phyloP scores from a whole-genome alignment of 2,329 filamentous ascomycete species.

The Colletotrichum filicis region DNA sequence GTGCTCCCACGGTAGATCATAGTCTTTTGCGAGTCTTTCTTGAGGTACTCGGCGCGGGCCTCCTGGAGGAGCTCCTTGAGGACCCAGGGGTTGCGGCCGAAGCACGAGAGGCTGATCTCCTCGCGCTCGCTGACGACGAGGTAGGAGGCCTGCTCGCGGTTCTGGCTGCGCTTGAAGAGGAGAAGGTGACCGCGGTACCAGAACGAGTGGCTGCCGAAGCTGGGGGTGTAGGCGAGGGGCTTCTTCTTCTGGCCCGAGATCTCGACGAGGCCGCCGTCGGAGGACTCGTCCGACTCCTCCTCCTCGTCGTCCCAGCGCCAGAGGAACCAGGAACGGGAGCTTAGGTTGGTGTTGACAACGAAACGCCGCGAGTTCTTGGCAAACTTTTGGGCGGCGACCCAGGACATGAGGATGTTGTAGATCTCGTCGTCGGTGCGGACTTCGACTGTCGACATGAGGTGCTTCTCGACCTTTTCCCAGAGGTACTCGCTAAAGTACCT shows the following conservation, averaged over 20 bases:
- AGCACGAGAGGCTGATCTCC: conserved; percentile 69
- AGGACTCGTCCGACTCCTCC: conserved; percentile 53
- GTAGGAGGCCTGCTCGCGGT: conserved; percentile 53
- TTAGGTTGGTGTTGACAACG: conserved; percentile 72
- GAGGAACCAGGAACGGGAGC: conserved; percentile 61
- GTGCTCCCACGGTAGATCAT: conserved; percentile 71
- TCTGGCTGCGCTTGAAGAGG: conserved; percentile 64
- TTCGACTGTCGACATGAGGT: conserved; percentile 74
- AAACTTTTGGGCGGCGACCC: conserved; percentile 73
- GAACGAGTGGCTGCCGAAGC: conserved; percentile 75
- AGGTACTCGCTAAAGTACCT: conserved; percentile 63
- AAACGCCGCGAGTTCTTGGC: conserved; percentile 69
- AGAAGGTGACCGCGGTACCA: conserved; percentile 71
- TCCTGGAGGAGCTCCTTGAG: conserved; percentile 72
- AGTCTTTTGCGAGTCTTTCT: conserved; percentile 71
- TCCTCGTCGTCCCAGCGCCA: conserved; percentile 58
- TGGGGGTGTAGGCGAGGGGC: conserved; percentile 71
- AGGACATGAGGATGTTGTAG: conserved; percentile 78
- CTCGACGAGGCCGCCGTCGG: conserved; percentile 13
- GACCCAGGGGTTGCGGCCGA: conserved; percentile 68
- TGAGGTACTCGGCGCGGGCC: conserved; percentile 64
- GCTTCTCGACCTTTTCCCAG: conserved; percentile 57
- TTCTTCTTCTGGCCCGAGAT: conserved; percentile 53
- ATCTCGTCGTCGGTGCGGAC: conserved; percentile 77
- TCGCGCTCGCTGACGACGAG: conserved; percentile 63